Evolutionary conservation across 2,329 filamentous ascomycete genomes (phyloP).

Genomic region (Fusarium sororula): DNA sequence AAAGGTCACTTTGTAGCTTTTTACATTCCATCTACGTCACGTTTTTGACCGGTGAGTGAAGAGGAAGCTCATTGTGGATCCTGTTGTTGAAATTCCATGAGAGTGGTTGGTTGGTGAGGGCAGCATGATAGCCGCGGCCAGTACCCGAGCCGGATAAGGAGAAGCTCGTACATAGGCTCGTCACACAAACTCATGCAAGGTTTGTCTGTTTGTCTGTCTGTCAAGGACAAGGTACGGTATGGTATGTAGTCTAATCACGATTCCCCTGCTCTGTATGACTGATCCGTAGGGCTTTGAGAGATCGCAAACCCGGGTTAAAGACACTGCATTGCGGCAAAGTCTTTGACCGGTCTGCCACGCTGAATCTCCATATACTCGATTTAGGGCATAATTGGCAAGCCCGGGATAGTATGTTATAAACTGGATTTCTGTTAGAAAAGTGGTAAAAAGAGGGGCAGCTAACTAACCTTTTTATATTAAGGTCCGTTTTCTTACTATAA

Average conservation of each 20-base stretch:
- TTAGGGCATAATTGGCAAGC: too few species aligned
- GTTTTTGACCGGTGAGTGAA: conserved; percentile 40
- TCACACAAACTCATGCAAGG: conserved; percentile 12
- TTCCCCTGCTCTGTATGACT: conserved; percentile 35
- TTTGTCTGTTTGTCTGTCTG: neutral
- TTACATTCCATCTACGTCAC: conserved; percentile 34
- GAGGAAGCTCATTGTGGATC: conserved; percentile 10
- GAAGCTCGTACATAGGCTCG: conserved; percentile 1
- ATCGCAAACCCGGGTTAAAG: conserved; percentile 11
- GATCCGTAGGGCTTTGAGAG: conserved; percentile 24
- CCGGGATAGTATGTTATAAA: too few species aligned
- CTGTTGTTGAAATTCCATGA: conserved; percentile 29
- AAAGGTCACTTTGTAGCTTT: conserved; percentile 27
- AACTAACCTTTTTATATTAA: too few species aligned
- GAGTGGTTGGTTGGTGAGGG: conserved; percentile 15
- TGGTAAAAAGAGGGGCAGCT: too few species aligned
- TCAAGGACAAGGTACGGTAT: neutral
- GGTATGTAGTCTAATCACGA: conserved; percentile 23
- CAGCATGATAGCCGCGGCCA: conserved; percentile 29
- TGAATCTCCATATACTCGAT: conserved; percentile 3
- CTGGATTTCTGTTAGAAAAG: too few species aligned
- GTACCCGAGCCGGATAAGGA: conserved; percentile 23
- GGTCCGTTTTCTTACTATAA: too few species aligned
- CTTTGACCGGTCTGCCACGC: neutral
- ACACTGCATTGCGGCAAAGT: conserved; percentile 23